These are phyloP conservation scores for Fonsecaea nubica DNA, from an alignment of 2,329 filamentous ascomycete genomes.

Conservation along the genomic window DNA sequence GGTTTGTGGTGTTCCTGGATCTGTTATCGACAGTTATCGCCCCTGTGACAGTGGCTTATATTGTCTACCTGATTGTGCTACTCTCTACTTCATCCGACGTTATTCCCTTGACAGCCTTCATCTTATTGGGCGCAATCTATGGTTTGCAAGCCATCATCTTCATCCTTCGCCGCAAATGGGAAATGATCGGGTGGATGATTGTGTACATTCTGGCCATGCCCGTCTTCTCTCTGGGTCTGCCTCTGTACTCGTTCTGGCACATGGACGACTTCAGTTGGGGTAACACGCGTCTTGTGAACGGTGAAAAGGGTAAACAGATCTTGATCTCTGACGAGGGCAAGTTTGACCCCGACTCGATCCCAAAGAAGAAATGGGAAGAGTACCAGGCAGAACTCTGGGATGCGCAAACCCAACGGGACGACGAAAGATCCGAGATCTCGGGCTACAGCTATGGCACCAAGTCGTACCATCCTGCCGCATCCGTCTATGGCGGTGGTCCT, in stretches of 20 bases:
- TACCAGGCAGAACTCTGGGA: slow-evolving; percentile 99
- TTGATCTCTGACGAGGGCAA: slow-evolving; percentile 97
- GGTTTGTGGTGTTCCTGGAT: slow-evolving; percentile 95
- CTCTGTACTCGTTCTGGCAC: slow-evolving; percentile 96
- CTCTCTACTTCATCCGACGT: slow-evolving; percentile 66
- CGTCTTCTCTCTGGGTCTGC: slow-evolving; percentile 87
- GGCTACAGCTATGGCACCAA: slow-evolving; percentile 95
- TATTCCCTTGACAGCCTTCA: slow-evolving; percentile 83
- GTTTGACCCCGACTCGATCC: slow-evolving; percentile 90
- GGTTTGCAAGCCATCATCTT: slow-evolving; percentile 97
- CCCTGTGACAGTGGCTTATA: slow-evolving; percentile 87
- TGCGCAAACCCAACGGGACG: slow-evolving; percentile 80
- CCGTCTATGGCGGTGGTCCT: slow-evolving; percentile 72
- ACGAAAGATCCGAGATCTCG: slow-evolving; percentile 85
- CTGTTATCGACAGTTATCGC: slow-evolving; percentile 89
- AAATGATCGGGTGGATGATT: slow-evolving; percentile 99
- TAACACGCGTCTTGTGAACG: slow-evolving; percentile 95
- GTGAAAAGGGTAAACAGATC: slow-evolving; percentile 89
- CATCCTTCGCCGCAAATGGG: slow-evolving; percentile 95
- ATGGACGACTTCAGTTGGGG: slow-evolving; percentile 99
- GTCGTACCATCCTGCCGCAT: slow-evolving; percentile 65
- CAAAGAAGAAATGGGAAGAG: slow-evolving; percentile 98
- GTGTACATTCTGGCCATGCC: slow-evolving; percentile 91
- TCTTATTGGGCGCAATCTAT: slow-evolving; percentile 93
- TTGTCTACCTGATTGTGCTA: slow-evolving; percentile 84